Conservation (phyloP, 495 filamentous ascomycete genomes). For the Penicillium pancosmium region DNA sequence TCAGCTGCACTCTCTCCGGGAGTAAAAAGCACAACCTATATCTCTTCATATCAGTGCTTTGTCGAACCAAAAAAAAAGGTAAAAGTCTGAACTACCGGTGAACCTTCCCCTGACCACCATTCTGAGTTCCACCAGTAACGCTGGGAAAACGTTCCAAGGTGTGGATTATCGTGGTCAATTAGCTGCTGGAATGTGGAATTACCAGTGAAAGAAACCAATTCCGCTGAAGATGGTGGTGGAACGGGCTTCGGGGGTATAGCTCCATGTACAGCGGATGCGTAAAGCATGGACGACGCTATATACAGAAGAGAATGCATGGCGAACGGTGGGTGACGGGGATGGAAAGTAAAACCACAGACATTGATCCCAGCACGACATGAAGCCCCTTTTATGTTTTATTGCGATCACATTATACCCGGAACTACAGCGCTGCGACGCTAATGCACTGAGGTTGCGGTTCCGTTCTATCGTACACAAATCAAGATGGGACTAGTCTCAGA, state of each 20-base stretch:
- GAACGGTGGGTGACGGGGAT: not conserved
- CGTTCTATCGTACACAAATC: not conserved
- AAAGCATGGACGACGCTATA: constrained; percentile 4
- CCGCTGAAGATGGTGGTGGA: constrained; percentile 13
- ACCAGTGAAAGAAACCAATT: constrained; percentile 11
- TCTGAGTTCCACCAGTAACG: constrained; percentile 53
- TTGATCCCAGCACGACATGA: not conserved
- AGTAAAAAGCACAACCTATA: constrained; percentile 56
- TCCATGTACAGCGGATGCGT: constrained; percentile 10
- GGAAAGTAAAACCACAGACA: not conserved
- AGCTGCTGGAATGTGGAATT: constrained; percentile 50
- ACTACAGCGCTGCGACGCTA: not conserved
- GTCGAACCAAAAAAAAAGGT: not conserved
- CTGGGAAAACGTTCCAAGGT: constrained; percentile 57
- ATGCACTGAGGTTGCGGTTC: constrained; percentile 1
- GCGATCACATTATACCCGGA: not conserved
- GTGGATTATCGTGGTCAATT: constrained; percentile 56
- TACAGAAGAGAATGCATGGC: not conserved
- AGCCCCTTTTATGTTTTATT: not conserved
- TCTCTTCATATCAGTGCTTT: constrained; percentile 10
- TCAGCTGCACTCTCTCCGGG: constrained; percentile 60
- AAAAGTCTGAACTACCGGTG: constrained; percentile 41
- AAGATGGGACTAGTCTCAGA: not conserved
- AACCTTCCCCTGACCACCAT: constrained; percentile 56
- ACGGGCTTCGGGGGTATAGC: constrained; percentile 15